A percentile compares a stretch with the other conserved stretches of the same genome.
Conservation (phyloP, 2,329 filamentous ascomycete species). For the Hypoxylon sp. region DNA sequence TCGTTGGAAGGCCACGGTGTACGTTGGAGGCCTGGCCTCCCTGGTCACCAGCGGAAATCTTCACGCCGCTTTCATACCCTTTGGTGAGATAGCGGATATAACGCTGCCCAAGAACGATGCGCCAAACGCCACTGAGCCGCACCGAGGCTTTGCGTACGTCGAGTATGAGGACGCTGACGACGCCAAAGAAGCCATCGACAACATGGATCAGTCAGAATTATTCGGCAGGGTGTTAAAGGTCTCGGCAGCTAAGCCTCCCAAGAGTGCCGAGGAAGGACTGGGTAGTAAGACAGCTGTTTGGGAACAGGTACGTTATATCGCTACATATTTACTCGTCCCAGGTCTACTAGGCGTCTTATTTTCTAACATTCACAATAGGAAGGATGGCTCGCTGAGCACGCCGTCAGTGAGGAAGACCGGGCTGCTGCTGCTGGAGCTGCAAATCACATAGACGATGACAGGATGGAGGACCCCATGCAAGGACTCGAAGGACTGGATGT, state of each 20-base stretch:
- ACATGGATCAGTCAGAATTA: slow-evolving; percentile 97
- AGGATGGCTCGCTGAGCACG: slow-evolving; percentile 89
- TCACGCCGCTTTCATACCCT: slow-evolving; percentile 92
- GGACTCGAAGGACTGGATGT: slow-evolving; percentile 92
- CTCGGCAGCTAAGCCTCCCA: slow-evolving; percentile 88
- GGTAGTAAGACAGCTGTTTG: slow-evolving; percentile 94
- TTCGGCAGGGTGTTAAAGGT: slow-evolving; percentile 94
- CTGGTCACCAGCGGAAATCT: slow-evolving; percentile 78
- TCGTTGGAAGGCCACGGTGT: slow-evolving; percentile 89
- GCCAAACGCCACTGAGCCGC: slow-evolving; percentile 77
- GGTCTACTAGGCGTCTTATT: slow-evolving; percentile 22
- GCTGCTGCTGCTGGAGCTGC: slow-evolving; percentile 61
- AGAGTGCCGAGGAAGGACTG: slow-evolving; percentile 84
- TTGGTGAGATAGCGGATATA: slow-evolving; percentile 93
- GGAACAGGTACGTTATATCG: slow-evolving; percentile 78
- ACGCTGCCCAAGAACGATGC: slow-evolving; percentile 87
- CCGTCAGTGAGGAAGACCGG: slow-evolving; percentile 81
- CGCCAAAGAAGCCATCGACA: slow-evolving; percentile 94
- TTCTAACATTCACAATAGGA: slow-evolving; percentile 65
- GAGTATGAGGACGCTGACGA: slow-evolving; percentile 89
- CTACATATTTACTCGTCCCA: slow-evolving; percentile 1
- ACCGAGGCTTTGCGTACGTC: slow-evolving; percentile 95
- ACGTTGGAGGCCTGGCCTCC: slow-evolving; percentile 87
- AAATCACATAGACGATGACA: slow-evolving; percentile 60
- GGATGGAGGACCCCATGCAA: slow-evolving; percentile 88